Base-by-base conservation (phyloP, 345 rosid species). In the Corchorus olitorius region DNA sequence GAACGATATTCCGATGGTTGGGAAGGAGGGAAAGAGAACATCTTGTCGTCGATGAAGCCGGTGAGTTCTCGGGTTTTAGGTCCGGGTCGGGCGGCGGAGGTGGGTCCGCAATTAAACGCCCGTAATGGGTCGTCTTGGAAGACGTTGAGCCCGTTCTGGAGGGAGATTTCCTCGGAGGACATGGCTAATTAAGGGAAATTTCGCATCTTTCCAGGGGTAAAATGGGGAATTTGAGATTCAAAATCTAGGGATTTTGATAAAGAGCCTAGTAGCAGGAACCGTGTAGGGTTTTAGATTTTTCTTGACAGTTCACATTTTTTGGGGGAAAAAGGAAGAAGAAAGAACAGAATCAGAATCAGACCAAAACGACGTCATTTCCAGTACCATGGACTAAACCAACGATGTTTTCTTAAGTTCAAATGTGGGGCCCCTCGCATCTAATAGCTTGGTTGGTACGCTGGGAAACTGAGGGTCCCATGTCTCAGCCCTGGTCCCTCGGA, bases 121-220 rank as follows among this genome's bases (percentile, higher is more conserved):
- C 91, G 85, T 50, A 87, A 65, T 22, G 86, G 33, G 15, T 90
- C 93, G 74, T 89, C 91, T 22, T 84, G 89, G 84, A 86, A 89
- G 37, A 88, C 71, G 56, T 88, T 89, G 19, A 87, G 83, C 70
- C 85, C 80, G 53, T 82, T 83, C 49, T 78, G 84, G 37, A 83
- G 70, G 27, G 88, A 53, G 49, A 84, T 83, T 66, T 87, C 87
- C 56, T 88, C 88, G 6, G 87, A 80, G 7, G 91, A 85, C 94
- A 88, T 87, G 69, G 78, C 76, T 1, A 52, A 15, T 17, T 72
- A 27, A 6, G 6, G 58, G 65, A 17, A 66, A 53, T 67, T 66
- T 48, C 2, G 73, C 79, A 76, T 76, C 6, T n/a, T 70, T 70
- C 6, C 2, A 64, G 6, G 45, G 56, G 45, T 27, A 27, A 65